A percentile compares a stretch with the other conserved stretches of the same genome.
Evolutionary conservation across 345 rosid genomes (phyloP).

Genomic region (Kandelia obovata): DNA sequence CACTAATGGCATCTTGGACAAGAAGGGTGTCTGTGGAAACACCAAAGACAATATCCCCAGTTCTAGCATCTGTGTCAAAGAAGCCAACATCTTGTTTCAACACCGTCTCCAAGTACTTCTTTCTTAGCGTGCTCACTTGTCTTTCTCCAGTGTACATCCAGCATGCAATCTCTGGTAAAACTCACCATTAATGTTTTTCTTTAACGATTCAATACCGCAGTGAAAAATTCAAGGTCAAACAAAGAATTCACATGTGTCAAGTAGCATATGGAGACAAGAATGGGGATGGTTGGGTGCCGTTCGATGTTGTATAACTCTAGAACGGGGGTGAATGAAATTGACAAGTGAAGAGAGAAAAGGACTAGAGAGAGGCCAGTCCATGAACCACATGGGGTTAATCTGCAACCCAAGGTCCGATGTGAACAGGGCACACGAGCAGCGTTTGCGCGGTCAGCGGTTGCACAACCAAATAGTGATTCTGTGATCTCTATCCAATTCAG

Average conservation of each 20-base stretch:
- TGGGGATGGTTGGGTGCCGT: neutral
- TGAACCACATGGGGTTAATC: conserved; percentile 50
- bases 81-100: conserved; percentile 96
- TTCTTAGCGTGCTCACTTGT: conserved; percentile 85
- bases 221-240: neutral
- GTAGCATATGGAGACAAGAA: neutral
- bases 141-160: conserved; percentile 99
- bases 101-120: conserved; percentile 92
- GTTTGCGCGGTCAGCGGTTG: neutral
- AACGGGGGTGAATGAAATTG: conserved; percentile 15
- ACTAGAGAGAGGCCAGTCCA: conserved; percentile 33
- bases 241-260: neutral
- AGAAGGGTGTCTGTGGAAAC: conserved; percentile 98
- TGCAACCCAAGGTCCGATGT: conserved; percentile 24
- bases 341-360: conserved; percentile 23
- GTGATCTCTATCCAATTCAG: neutral
- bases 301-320: neutral
- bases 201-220: neutral
- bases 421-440: conserved; percentile 27
- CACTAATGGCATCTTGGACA: conserved; percentile 99
- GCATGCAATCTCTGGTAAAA: conserved; percentile 77
- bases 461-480: conserved; percentile 1
- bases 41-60: conserved; percentile 96
- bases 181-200: neutral
- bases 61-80: conserved; percentile 98